Base-by-base conservation (phyloP, 139 green algal genomes). In the Ettlia oleoabundans region DNA sequence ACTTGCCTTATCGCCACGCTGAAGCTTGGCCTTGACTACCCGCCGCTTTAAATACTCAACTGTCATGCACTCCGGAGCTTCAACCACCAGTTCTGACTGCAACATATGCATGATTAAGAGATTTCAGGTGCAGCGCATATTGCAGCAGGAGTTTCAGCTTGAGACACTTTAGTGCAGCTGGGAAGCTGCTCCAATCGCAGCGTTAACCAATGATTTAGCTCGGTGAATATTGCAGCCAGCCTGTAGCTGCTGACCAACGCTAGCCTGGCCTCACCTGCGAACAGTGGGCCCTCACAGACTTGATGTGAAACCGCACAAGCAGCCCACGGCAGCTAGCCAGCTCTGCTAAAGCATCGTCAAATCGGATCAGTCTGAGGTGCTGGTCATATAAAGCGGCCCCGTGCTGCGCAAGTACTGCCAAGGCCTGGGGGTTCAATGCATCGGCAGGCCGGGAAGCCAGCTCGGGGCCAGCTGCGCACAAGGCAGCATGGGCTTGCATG, bases 41-140 rank as follows among this genome's bases (percentile, higher is more conserved):
- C 84, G 55, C 13, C 84, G 79, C 72, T 86, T 88, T 28, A 88
- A 43, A 70, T 83, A 88, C 28, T 85, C 78, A 1, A 88, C 72
- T 24, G 77, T 81, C 47, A 68, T 53, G 33, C 80, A 86, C 53
- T 85, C 58, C 22, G 84, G 84, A 5, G 78, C 84, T 33, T 80
- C 55, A 37, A 88, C 84, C 43, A 72, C 37, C 10, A 88, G 63
- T 51, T 66, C 41, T 13, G 28, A 38, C 67, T 75, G 30, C 64
- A 28, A 9, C 22, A 33, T 3, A 35, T 2, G n/a, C 2, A 19
- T 7, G 21, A 35, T 2, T 38, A n/a, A 38, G 24, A 33, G 47
- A 15, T 58, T 10, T 58, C 13, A 15, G 47, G 13, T 58, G 47
- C 13, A 58, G 47, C 13, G 47, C n/a, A n/a, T n/a, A n/a, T n/a